phyloP scores from a whole-genome alignment of 495 filamentous ascomycete species.

The Lentithecium fluviatile region DNA sequence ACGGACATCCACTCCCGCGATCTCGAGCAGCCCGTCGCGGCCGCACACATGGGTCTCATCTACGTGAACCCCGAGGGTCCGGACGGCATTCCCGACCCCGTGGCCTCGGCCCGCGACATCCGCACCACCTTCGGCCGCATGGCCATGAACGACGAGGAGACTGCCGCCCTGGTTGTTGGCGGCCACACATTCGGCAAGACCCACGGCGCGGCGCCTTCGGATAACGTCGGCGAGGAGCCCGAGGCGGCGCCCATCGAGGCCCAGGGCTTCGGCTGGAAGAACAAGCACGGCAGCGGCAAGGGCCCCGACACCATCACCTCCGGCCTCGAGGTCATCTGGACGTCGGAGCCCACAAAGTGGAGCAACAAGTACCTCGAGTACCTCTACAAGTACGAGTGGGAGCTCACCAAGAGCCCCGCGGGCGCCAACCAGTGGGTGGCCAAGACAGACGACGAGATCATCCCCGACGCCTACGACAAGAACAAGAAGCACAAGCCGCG shows the following conservation, averaged over 20 bases:
- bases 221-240: constrained; percentile 63
- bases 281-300: constrained; percentile 57
- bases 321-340: constrained; percentile 73
- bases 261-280: constrained; percentile 68
- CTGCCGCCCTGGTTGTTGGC: constrained; percentile 70
- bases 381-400: constrained; percentile 75
- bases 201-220: constrained; percentile 62
- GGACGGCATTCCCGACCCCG: constrained; percentile 64
- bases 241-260: constrained; percentile 58
- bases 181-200: constrained; percentile 76
- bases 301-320: constrained; percentile 68
- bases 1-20: constrained; percentile 59
- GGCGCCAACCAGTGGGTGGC: constrained; percentile 73
- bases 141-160: constrained; percentile 79
- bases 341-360: constrained; percentile 67
- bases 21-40: constrained; percentile 62
- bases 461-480: constrained; percentile 66
- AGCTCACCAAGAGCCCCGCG: constrained; percentile 67
- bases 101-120: constrained; percentile 66
- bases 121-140: constrained; percentile 69
- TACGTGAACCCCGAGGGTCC: constrained; percentile 77
- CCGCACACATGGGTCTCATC: constrained; percentile 71
- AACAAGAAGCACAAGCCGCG: constrained; percentile 63
- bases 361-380: constrained; percentile 67
- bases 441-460: constrained; percentile 61